These are phyloP conservation scores for Phanerochaete sordida DNA, from an alignment of 768 basidiomycete genomes.

Conservation along the genomic window DNA sequence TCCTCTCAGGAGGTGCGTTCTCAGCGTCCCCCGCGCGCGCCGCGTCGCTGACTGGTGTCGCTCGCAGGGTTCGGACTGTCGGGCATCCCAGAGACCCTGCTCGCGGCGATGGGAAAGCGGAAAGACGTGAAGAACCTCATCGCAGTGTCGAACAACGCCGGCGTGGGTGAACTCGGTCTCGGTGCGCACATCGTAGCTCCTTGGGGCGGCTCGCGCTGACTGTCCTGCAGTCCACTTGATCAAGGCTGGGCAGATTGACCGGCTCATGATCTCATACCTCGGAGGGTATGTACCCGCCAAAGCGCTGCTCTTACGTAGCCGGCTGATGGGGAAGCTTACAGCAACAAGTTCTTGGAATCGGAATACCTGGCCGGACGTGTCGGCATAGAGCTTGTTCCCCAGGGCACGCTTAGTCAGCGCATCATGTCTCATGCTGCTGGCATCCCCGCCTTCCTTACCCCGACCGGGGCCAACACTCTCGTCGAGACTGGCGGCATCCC, in stretches of 20 bases:
- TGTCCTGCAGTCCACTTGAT: conserved; percentile 51
- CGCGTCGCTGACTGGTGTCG: neutral
- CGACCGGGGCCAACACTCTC: conserved; percentile 85
- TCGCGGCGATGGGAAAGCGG: conserved; percentile 70
- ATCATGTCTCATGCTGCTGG: conserved; percentile 87
- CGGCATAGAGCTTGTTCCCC: conserved; percentile 82
- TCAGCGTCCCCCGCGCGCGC: neutral
- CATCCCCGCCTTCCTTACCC: conserved; percentile 87
- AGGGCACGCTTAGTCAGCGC: conserved; percentile 87
- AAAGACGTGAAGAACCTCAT: conserved; percentile 67
- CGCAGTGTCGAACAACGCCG: conserved; percentile 86
- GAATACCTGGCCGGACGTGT: conserved; percentile 77
- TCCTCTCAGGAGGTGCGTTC: conserved; percentile 75
- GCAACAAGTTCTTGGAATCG: conserved; percentile 80
- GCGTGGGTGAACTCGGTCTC: conserved; percentile 61
- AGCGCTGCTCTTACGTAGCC: neutral
- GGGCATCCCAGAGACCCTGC: conserved; percentile 87
- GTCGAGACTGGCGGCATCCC: conserved; percentile 77
- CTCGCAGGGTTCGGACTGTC: conserved; percentile 77
- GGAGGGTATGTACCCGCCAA: conserved; percentile 54
- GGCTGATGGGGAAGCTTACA: conserved; percentile 23
- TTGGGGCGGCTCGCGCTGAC: neutral
- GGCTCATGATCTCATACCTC: conserved; percentile 83
- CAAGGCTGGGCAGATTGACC: conserved; percentile 67
- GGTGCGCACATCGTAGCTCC: conserved; percentile 36